Conservation (phyloP, 2,329 filamentous ascomycete species). For the Nectriaceae sp. region DNA sequence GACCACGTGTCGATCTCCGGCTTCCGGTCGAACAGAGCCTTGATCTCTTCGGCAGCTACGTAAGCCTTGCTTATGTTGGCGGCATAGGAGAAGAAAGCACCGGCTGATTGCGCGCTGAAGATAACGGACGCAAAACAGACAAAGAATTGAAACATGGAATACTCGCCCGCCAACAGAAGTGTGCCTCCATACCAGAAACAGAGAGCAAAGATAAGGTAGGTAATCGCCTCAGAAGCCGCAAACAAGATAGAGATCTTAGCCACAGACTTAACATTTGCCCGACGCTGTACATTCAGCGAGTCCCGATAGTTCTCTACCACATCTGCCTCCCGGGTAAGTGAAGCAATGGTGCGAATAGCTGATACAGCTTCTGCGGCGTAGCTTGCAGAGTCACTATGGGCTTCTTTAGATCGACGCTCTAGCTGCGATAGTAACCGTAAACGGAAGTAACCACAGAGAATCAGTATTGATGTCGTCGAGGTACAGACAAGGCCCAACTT, state of each 20-base stretch:
- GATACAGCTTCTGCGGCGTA: constrained; percentile 15
- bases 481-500: constrained; percentile 46
- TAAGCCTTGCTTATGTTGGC: constrained; percentile 87
- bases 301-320: constrained; percentile 1
- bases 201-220: constrained; percentile 6
- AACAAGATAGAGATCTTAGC: constrained; percentile 5
- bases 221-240: constrained; percentile 9
- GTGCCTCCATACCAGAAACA: constrained; percentile 21
- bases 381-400: background rate
- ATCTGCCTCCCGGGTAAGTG: constrained; percentile 9
- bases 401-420: constrained; percentile 5
- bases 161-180: constrained; percentile 8
- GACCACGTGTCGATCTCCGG: constrained; percentile 80
- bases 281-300: background rate
- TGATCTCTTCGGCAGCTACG: constrained; percentile 74
- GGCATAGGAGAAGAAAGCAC: constrained; percentile 81
- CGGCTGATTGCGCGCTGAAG: constrained; percentile 78
- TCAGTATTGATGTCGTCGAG: constrained; percentile 40
- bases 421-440: constrained; percentile 29
- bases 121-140: constrained; percentile 12
- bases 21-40: constrained; percentile 74
- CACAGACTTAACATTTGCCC: constrained; percentile 4
- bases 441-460: constrained; percentile 42
- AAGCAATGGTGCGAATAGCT: constrained; percentile 17
- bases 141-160: constrained; percentile 19